A percentile compares a stretch with the other conserved stretches of the same genome.
phyloP scores from a whole-genome alignment of 768 basidiomycete species.

The Suillus spraguei region DNA sequence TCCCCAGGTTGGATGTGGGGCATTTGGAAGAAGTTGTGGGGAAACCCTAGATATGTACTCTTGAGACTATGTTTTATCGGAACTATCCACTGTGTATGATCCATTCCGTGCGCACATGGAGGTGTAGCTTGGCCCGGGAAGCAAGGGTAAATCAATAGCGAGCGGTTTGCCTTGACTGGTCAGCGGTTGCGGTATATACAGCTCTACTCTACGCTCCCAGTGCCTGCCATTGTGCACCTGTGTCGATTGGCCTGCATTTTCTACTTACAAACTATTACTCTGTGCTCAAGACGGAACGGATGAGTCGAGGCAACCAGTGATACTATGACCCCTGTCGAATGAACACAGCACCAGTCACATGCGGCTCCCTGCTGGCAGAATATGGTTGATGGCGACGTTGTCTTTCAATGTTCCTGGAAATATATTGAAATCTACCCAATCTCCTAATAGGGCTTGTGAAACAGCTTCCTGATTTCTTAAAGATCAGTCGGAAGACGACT shows the following conservation, averaged over 20 bases:
- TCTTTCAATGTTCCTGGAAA: neutral
- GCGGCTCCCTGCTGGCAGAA: neutral
- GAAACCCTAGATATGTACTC: neutral
- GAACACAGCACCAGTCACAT: neutral
- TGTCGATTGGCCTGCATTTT: neutral
- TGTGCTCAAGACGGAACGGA: neutral
- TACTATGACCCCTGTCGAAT: neutral
- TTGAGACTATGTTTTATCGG: neutral
- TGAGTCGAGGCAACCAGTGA: neutral
- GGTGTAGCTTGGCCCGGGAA: neutral
- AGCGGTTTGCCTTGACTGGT: neutral
- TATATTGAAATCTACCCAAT: neutral
- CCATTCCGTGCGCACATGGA: neutral
- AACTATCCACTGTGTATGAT: neutral
- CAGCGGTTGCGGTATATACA: neutral
- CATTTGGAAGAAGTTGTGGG: constrained; percentile 7
- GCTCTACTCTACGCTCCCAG: neutral
- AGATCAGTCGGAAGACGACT: neutral
- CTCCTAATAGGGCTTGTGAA: neutral
- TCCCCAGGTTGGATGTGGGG: constrained; percentile 37
- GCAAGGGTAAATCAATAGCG: neutral
- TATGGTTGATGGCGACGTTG: neutral
- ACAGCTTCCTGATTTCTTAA: neutral
- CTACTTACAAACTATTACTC: neutral
- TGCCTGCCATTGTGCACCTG: neutral